Percentiles rank a stretch among this genome's conserved stretches.
phyloP scores from a whole-genome alignment of 768 basidiomycete genomes.

The Pisolithus microcarpus region DNA sequence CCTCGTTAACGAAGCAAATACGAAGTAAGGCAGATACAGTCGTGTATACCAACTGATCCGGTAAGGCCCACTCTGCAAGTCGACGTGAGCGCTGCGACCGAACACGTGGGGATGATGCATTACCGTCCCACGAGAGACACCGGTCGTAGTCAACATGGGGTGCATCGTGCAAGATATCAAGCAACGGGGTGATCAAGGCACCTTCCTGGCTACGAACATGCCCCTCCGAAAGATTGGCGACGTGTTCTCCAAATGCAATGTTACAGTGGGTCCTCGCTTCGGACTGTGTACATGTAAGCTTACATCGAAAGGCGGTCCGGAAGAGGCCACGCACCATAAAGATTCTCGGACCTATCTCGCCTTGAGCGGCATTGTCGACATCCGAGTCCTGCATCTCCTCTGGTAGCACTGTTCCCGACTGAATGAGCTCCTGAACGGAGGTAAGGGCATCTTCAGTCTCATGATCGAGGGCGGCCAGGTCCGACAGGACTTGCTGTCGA shows the following conservation, averaged over 20 bases:
- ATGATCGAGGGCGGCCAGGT: conserved; percentile 57
- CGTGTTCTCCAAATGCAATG: conserved; percentile 76
- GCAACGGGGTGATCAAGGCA: conserved; percentile 49
- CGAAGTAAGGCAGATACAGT: conserved; percentile 71
- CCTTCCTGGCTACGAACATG: conserved; percentile 47
- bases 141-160: conserved; percentile 73
- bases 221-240: conserved; percentile 52
- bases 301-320: not conserved
- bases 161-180: conserved; percentile 64
- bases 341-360: conserved; percentile 21
- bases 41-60: conserved; percentile 77
- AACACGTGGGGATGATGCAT: conserved; percentile 5
- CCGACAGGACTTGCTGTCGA: conserved; percentile 66
- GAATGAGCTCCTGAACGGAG: conserved; percentile 50
- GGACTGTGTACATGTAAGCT: conserved; percentile 36
- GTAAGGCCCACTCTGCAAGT: conserved; percentile 72
- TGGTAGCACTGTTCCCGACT: conserved; percentile 51
- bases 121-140: conserved; percentile 77
- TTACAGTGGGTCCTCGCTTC: conserved; percentile 70
- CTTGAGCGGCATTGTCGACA: conserved; percentile 17
- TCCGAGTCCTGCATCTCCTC: conserved; percentile 9
- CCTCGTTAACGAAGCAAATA: conserved; percentile 47
- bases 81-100: not conserved
- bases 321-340: conserved; percentile 48
- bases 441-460: conserved; percentile 40